Conservation (phyloP, 371 early-diverging fungal genomes). For the Mucor sp. region DNA sequence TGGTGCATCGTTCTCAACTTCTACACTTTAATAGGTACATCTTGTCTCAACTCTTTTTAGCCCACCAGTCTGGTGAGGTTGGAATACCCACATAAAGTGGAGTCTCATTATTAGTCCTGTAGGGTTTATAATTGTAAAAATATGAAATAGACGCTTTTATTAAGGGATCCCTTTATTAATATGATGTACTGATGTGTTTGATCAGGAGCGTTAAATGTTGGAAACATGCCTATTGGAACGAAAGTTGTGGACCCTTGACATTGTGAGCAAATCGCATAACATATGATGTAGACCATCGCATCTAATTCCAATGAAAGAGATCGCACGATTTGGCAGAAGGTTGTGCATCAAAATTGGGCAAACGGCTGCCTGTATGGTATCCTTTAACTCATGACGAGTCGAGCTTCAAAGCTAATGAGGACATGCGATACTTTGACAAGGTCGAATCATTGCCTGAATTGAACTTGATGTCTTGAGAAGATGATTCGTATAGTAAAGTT, state of each 20-base stretch:
- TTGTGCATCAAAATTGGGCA: neutral
- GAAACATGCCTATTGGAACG: constrained; percentile 70
- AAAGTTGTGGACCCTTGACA: constrained; percentile 62
- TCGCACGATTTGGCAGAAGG: neutral
- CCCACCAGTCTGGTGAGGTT: no score
- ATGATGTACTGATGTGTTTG: no score
- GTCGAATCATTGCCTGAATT: neutral
- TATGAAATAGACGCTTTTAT: no score
- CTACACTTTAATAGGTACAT: no score
- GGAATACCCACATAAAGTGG: no score
- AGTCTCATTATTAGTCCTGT: no score
- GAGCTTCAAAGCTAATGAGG: neutral
- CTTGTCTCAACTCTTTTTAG: no score
- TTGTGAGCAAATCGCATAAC: constrained; percentile 48
- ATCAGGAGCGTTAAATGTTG: no score
- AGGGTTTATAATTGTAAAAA: no score
- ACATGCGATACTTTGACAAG: neutral
- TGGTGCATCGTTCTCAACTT: no score
- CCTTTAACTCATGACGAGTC: neutral
- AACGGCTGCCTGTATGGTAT: neutral
- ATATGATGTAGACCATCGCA: neutral
- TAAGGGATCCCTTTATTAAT: no score
- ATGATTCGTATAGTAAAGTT: no score
- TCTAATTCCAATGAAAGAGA: neutral
- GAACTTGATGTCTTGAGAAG: neutral